Base-by-base conservation (phyloP, 768 basidiomycete genomes). In the Lactarius psammicola region DNA sequence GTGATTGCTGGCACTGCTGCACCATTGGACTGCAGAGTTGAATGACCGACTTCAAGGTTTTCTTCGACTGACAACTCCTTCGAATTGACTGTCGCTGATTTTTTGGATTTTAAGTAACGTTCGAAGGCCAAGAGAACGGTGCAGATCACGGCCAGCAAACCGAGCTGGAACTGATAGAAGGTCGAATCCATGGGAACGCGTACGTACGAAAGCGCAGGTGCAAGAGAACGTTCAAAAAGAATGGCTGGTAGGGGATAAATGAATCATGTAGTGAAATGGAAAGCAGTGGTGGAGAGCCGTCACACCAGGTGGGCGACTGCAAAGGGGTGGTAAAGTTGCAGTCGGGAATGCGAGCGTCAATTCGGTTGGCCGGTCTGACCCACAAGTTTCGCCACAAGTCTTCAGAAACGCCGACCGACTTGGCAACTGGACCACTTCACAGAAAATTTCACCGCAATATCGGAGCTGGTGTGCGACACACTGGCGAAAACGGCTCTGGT, bases 131-230 rank as follows among this genome's bases (percentile, higher is more conserved):
- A 20, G 49, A 71, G 57, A 44, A 63, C 13, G 31, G 63, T 4
- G 59, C 72, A 75, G 38, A 71, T 30, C 5, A 60, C 17, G 11
- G 68, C 38, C 10, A 76, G 69, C 51, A 73, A 26, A 26, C 64
- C 55, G 40, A 76, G 71, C 60, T 76, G 75, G 57, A 56, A 69
- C 53, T 76, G 70, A 63, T 76, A 76, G 66, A 76, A 76, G 13
- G 40, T 54, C 20, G 57, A 10, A 23, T 46, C 66, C 66, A 67
- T 67, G 23, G 13, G 46, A 4, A 7, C 2, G 49, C 2, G 46
- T 61, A 18, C 36, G 44, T 1, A 46, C 20, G 17, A 56, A 11
- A 9, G 40, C 23, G 33, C 44, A 10, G 44, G n/a, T n/a, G 23
- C 23, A 23, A 66, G 40, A 11, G 53, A 20, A 59, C 6, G 15